Evolutionary conservation across 2,329 filamentous ascomycete genomes (phyloP), one percentile per base, ranked within the genome.

Genomic region (Cercospora canescens): DNA sequence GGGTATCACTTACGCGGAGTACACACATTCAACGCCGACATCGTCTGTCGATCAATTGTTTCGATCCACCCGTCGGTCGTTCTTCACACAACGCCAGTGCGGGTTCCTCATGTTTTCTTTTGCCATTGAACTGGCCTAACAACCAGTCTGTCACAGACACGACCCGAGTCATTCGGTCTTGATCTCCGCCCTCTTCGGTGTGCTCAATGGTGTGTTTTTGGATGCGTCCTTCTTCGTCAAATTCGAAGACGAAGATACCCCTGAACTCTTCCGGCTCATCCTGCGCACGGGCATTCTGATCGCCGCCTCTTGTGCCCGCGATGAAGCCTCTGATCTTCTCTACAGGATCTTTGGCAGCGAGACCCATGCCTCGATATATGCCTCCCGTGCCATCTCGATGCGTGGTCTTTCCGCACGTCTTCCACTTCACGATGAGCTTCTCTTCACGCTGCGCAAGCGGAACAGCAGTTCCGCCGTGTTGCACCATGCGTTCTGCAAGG

Each of bases 61-160:
- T 67, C 6, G 52, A 56, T 1, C 64, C 66, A n/a, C 65, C 63
- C 11, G 58, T 37, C 4, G 69, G 69, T 48, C 69, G 57, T 56
- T 71, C 69, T 35, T 71, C 68, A 35, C 77, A 79, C 69, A 79
- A 79, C 3, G 82, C 82, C 61, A 84, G 72, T 48, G 80, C 82
- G 8, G 79, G 78, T 50, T 77, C 76, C 54, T 80, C 79, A 56
- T 79, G 79, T 52, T 73, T 76, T 63, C 75, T 78, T 75, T 80
- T 78, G 48, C 84, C 85, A 76, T 85, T 86, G 71, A 94, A 90
- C 59, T 91, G 91, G 2, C 94, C 93, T 41, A 98, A 83, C 69
- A 99, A 81, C 94, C 95, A 98, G 77, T 99, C 95, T 16, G 95
- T 97, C 70, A 98, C 82, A 14, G 91, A 93, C 16, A 98, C 93